Evolutionary conservation across 2,329 filamentous ascomycete species (phyloP), one percentile per base, ranked within the genome.

Genomic region (Nothophoma quercina): DNA sequence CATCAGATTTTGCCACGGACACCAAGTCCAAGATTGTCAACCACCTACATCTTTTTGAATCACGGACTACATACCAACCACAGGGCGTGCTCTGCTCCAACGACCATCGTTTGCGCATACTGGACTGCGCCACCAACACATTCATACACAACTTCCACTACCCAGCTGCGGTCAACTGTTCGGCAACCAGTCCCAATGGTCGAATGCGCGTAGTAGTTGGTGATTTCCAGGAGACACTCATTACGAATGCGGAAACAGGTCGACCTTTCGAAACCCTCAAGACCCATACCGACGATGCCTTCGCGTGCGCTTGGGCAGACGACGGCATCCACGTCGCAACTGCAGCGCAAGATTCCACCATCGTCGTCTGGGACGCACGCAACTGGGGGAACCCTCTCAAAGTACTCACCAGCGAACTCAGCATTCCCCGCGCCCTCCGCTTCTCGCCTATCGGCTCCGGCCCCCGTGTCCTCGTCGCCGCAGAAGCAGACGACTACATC

Each of bases 301-400:
- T 93, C 64, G 85, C 89, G 1, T 91, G 88, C 64, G 89, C 88
- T 60, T 93, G 90, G 90, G 87, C 89, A 15, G 85, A 88, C 45
- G 87, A 93, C 67, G 89, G 89, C 25, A 86, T 86, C 76, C 88
- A 86, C 10, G 82, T 93, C 16, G 90, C 90, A 10, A 93, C 90
- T 0, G 89, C 87, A 18, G 88, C 88, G 56, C 89, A 93, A 71
- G 90, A 93, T 71, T 87, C 83, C 68, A 82, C 81, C 22, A 81
- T 93, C 60, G 85, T 86, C 58, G 85, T 93, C 40, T 93, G 88
- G 86, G 90, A 93, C 69, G 87, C 89, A 7, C 83, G 90, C 7
- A 85, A 83, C 46, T 90, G 88, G 87, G 80, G 75, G 35, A 76
- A 81, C 47, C 80, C 81, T 7, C 75, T 81, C 4, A 77, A 78